Base-by-base conservation (phyloP, 148 eudicot species). In the Fallopia convolvulus region DNA sequence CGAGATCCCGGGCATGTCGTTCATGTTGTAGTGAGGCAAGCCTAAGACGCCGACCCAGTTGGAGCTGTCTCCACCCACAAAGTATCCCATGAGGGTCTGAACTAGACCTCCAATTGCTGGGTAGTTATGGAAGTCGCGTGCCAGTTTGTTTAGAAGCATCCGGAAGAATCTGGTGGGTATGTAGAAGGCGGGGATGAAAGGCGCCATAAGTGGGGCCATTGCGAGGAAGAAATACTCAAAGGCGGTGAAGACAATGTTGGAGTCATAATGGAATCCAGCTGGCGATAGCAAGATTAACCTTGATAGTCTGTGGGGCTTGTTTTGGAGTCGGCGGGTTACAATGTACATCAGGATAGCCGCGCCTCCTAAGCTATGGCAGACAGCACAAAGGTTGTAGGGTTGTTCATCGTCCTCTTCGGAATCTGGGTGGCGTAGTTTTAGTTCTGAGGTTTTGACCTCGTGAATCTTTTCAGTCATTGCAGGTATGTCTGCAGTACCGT, bases 101-200 rank as follows among this genome's bases (percentile, higher is more conserved):
- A 95, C 97, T 12, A 95, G 82, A 44, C 99, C 97, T 63, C 99
- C 99, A 6, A 95, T 91, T 1, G 94, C 99, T 13, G 99, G 99
- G 79, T 92, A 86, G 79, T 91, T 95, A 80, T 95, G 94, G 83
- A 95, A 89, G 76, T 95, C 99, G 17, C 97, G 87, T 0, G 99
- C 99, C 81, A 95, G 75, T 71, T 95, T 95, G 82, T 95, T 92
- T 10, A 95, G 76, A 39, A 95, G 84, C 99, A 95, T 95, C 10
- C 99, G 92, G 81, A 95, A 92, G 78, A 95, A 92, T 18, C 97
- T 80, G 8, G 99, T 92, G 7, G 99, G 99, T 60, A 95, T 91
- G 80, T 95, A 95, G 78, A 95, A 86, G 40, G 90, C 97, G 9
- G 99, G 97, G 20, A 92, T 79, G 40, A 95, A n/a, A 5, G 89